Evolutionary conservation across 352 stramenopile species (phyloP).

Genomic region (Halophytophthora batemanensis): DNA sequence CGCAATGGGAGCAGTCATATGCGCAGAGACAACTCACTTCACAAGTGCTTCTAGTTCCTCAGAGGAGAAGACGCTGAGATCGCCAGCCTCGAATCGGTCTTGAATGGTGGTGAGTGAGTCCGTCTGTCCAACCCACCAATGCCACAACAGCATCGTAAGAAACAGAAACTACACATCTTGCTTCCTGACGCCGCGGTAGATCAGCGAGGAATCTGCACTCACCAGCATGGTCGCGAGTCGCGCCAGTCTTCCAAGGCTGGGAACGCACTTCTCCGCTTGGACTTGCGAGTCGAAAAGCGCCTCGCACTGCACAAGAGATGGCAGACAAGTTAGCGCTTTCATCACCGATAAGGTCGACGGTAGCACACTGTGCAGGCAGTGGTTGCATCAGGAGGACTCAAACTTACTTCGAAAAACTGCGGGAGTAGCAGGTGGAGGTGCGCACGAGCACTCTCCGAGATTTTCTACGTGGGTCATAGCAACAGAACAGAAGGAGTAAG

Average conservation of each 20-base stretch:
- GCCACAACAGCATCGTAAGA: background rate
- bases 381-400: background rate
- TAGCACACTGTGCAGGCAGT: too few relatives aligned
- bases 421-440: conserved; percentile 47
- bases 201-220: too few relatives aligned
- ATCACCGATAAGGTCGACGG: too few relatives aligned
- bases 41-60: conserved; percentile 44
- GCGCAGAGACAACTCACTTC: conserved; percentile 26
- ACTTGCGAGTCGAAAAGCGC: conserved; percentile 41
- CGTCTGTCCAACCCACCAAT: conserved; percentile 26
- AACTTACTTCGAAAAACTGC: conserved; percentile 47
- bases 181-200: too few relatives aligned
- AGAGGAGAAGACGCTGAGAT: conserved; percentile 35
- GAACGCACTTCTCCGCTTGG: conserved; percentile 53
- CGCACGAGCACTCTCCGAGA: conserved; percentile 37
- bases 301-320: conserved; percentile 30
- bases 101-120: conserved; percentile 57
- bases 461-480: conserved; percentile 30
- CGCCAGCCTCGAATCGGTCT: conserved; percentile 49
- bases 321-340: background rate
- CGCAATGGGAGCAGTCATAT: background rate
- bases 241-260: conserved; percentile 43
- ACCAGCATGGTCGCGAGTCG: conserved; percentile 54
- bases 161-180: too few relatives aligned
- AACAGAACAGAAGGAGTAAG: conserved; percentile 1